Evolutionary conservation across 495 filamentous ascomycete genomes (phyloP), one percentile per base, ranked within the genome.

Genomic region (Annulohypoxylon stygium): DNA sequence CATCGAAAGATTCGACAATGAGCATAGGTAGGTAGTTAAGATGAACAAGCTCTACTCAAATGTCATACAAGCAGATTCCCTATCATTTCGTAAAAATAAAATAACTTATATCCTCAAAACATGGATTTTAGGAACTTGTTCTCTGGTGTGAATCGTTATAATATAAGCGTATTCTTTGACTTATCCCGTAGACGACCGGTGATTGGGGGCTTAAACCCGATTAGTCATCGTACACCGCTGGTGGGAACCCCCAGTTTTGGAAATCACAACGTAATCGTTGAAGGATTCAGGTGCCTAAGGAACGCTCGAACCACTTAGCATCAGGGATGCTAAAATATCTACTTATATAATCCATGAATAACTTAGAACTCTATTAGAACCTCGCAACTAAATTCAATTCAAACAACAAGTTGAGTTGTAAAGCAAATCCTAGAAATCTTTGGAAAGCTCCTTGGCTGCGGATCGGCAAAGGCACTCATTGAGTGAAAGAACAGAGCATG

Each of bases 191-290:
- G 30, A 6, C 30, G 30, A 30, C 30, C 30, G 30, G 30, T 30
- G 30, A 30, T 30, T 30, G 20, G 43, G n/a, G 36, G 33, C 25
- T 30, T 9, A 36, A 57, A 30, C 14, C 12, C 10, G 11, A 33
- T 33, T 57, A 33, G 53, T 57, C n/a, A 36, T 57, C 26, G 11
- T 47, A 18, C 14, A 57, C 36, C 26, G 26, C 30, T 36, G 3
- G 4, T 47, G 16, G 4, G 43, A 12, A 47, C n/a, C n/a, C n/a
- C 11, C 30, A 30, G 20, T 47, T 47, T 47, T 47, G 8, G 43
- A 47, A 47, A 47, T 16, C 16, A 37, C 25, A 57, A 47, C 62
- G 36, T 57, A 34, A 57, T 57, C 53, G 11, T 47, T 53, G 26
- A 53, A 20, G 25, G 48, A 30, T 30, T 6, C 30, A 30, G 30